Percentiles rank a stretch among this genome's conserved stretches.
Conservation (phyloP, 305 asterid genomes). For the Fraxinus xanthoxyloides region DNA sequence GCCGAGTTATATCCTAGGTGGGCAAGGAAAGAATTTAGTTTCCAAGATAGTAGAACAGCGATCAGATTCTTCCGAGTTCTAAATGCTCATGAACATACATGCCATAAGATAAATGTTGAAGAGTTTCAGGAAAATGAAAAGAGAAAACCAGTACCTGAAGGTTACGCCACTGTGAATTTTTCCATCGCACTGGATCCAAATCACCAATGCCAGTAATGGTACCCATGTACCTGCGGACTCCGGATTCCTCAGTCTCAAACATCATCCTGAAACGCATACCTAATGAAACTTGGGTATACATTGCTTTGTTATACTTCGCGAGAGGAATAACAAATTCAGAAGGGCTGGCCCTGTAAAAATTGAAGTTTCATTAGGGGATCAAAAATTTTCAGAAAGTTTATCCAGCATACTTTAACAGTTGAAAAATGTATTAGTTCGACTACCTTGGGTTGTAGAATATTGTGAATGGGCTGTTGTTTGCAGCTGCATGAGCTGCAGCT, state of each 20-base stretch:
- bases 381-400: background rate
- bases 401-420: background rate
- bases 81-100: background rate
- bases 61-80: background rate
- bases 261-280: constrained; percentile 97
- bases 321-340: constrained; percentile 88
- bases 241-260: constrained; percentile 95
- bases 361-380: background rate
- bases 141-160: constrained; percentile 60
- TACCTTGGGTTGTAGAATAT: constrained; percentile 95
- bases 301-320: constrained; percentile 92
- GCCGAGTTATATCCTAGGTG: background rate
- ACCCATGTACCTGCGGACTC: constrained; percentile 95
- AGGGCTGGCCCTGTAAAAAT: constrained; percentile 78
- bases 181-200: constrained; percentile 86
- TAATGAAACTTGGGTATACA: constrained; percentile 75
- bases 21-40: background rate
- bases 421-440: background rate
- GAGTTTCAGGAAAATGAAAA: background rate
- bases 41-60: background rate
- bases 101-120: background rate
- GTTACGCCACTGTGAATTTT: constrained; percentile 93
- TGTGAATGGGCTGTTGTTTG: constrained; percentile 86
- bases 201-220: constrained; percentile 80
- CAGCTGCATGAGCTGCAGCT: constrained; percentile 99